Conservation (phyloP, 345 rosid species). For the Pelargonium nanum region DNA sequence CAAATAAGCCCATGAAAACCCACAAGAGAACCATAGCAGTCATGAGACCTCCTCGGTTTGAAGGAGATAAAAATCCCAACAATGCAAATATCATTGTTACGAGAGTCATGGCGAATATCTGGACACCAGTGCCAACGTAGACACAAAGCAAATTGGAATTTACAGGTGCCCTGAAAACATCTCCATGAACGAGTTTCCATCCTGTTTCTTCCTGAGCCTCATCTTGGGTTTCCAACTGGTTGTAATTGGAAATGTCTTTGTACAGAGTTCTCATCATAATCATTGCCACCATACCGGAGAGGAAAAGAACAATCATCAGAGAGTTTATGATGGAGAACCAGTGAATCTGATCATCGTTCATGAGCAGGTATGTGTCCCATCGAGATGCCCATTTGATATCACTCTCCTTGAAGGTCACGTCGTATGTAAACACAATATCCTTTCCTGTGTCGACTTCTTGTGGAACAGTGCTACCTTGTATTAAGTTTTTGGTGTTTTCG, state of each 20-base stretch:
- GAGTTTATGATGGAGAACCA: constrained; percentile 40
- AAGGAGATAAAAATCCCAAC: constrained; percentile 31
- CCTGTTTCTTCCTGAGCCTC: constrained; percentile 37
- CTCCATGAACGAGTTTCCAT: constrained; percentile 39
- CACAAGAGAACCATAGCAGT: constrained; percentile 37
- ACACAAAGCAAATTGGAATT: constrained; percentile 27
- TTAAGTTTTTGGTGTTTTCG: constrained; percentile 23
- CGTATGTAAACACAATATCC: constrained; percentile 29
- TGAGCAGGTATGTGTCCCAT: constrained; percentile 39
- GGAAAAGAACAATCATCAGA: constrained; percentile 34
- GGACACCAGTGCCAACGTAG: constrained; percentile 31
- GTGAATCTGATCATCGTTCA: constrained; percentile 36
- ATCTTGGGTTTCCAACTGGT: constrained; percentile 34
- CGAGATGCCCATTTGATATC: constrained; percentile 38
- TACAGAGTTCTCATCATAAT: constrained; percentile 32
- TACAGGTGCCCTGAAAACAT: constrained; percentile 28
- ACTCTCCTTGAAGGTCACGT: constrained; percentile 32
- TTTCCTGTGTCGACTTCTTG: constrained; percentile 29
- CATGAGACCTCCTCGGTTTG: constrained; percentile 33
- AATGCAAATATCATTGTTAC: constrained; percentile 35
- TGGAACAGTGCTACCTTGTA: constrained; percentile 26
- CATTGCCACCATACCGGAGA: constrained; percentile 41
- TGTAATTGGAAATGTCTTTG: constrained; percentile 28
- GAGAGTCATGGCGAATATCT: constrained; percentile 28
- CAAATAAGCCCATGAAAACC: constrained; percentile 36